phyloP scores from a whole-genome alignment of 2,329 filamentous ascomycete genomes.

The Xylariaceae sp. region DNA sequence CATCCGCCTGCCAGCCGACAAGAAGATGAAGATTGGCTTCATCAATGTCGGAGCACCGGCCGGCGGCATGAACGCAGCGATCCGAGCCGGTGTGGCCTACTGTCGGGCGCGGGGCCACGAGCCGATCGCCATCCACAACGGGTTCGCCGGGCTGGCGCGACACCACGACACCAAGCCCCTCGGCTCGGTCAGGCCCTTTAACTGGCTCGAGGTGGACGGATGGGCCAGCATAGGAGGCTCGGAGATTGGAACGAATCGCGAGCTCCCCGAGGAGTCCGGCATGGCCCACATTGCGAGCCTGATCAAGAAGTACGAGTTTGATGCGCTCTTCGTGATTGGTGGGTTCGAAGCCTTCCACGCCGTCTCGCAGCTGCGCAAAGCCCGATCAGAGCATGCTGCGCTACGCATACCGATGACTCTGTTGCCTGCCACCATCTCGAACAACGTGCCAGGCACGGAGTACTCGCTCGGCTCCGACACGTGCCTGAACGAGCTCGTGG shows the following conservation, averaged over 20 bases:
- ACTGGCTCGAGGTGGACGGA: slow-evolving; percentile 88
- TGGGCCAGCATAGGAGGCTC: slow-evolving; percentile 97
- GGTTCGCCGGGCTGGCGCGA: slow-evolving; percentile 86
- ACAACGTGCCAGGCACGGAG: slow-evolving; percentile 96
- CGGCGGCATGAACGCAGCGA: slow-evolving; percentile 96
- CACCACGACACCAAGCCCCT: slow-evolving; percentile 80
- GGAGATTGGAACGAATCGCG: slow-evolving; percentile 95
- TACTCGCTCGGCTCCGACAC: slow-evolving; percentile 96
- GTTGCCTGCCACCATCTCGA: slow-evolving; percentile 93
- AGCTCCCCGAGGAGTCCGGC: slow-evolving; percentile 77
- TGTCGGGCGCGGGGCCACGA: slow-evolving; percentile 89
- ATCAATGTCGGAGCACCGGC: slow-evolving; percentile 95
- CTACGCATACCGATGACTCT: slow-evolving; percentile 90
- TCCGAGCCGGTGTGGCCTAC: slow-evolving; percentile 86
- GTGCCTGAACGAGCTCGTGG: slow-evolving; percentile 87
- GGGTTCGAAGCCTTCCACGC: slow-evolving; percentile 97
- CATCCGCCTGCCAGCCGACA: slow-evolving; percentile 59
- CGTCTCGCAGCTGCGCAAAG: slow-evolving; percentile 77
- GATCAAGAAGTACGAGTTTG: slow-evolving; percentile 80
- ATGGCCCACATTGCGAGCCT: slow-evolving; percentile 75
- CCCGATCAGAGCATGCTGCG: slow-evolving; percentile 67
- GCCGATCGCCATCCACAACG: slow-evolving; percentile 88
- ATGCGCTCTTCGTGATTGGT: slow-evolving; percentile 85
- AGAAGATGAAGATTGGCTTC: slow-evolving; percentile 88
- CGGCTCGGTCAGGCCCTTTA: slow-evolving; percentile 75